Percentiles rank a stretch among this genome's conserved stretches.
These are phyloP conservation scores for Pseudogymnoascus sp. DNA, from an alignment of 2,329 filamentous ascomycete species.

Conservation along the genomic window DNA sequence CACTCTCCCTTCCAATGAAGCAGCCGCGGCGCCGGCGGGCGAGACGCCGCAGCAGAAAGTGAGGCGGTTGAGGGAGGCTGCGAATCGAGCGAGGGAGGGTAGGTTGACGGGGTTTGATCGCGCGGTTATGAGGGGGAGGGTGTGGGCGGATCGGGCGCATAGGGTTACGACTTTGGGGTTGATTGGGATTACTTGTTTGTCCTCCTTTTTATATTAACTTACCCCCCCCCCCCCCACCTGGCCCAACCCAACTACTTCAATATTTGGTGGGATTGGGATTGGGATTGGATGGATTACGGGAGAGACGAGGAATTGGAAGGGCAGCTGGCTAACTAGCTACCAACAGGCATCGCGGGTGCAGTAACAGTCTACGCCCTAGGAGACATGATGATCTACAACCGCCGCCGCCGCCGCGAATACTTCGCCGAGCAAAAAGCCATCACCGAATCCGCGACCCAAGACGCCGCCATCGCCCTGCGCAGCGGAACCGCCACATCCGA, in stretches of 20 bases:
- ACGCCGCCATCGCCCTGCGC: conserved; percentile 34
- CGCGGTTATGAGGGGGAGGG: conserved; percentile 24
- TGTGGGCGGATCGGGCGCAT: conserved; percentile 30
- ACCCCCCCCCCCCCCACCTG: too few relatives aligned
- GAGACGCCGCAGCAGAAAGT: conserved; percentile 31
- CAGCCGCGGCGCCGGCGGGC: conserved; percentile 16
- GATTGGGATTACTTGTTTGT: conserved; percentile 25
- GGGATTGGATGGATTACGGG: neutral
- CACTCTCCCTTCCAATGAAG: neutral
- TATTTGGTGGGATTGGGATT: neutral
- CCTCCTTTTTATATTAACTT: too few relatives aligned
- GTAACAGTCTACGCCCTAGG: conserved; percentile 56
- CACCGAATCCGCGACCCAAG: conserved; percentile 35
- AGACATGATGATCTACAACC: conserved; percentile 60
- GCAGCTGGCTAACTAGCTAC: neutral
- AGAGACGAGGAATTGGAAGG: neutral
- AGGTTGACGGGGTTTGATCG: conserved; percentile 27
- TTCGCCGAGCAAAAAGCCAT: conserved; percentile 40
- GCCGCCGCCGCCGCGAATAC: conserved; percentile 53
- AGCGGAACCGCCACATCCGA: conserved; percentile 38
- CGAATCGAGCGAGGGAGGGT: conserved; percentile 25
- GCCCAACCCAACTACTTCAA: too few relatives aligned
- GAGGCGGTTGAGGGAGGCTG: conserved; percentile 27
- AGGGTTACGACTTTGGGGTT: conserved; percentile 27
- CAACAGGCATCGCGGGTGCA: conserved; percentile 46